Conservation (phyloP, 208 protist genomes). For the Porcisia hertigi region DNA sequence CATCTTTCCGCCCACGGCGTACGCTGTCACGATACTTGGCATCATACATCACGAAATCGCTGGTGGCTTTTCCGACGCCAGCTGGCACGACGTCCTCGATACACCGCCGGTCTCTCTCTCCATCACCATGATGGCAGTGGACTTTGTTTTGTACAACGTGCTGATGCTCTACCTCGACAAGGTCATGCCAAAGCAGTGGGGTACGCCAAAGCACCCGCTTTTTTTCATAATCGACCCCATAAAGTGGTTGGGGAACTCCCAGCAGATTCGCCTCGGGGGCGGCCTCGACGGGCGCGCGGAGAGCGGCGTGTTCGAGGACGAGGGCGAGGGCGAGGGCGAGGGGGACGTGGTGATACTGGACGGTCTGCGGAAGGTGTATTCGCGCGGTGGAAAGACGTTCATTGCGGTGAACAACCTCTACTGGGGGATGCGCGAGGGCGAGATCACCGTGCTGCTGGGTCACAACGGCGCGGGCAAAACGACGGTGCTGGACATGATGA, state of each 20-base stretch:
- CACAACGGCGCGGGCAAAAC: slow-evolving; percentile 87
- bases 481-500: slow-evolving; percentile 86
- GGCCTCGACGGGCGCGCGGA: slow-evolving; percentile 37
- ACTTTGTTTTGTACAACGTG: slow-evolving; percentile 64
- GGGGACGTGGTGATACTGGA: slow-evolving; percentile 25
- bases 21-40: slow-evolving; percentile 33
- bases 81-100: slow-evolving; percentile 20
- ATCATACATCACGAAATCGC: slow-evolving; percentile 40
- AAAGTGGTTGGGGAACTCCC: slow-evolving; percentile 23
- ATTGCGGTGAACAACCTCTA: slow-evolving; percentile 78
- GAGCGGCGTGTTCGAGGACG: slow-evolving; percentile 32
- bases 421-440: slow-evolving; percentile 48
- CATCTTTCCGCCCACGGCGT: slow-evolving; percentile 53
- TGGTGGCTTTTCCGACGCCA: slow-evolving; percentile 37
- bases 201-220: slow-evolving; percentile 55
- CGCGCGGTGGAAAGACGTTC: slow-evolving; percentile 50
- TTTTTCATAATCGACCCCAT: slow-evolving; percentile 70
- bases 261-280: slow-evolving; percentile 8
- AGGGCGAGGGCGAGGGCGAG: slow-evolving; percentile 10
- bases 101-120: slow-evolving; percentile 14
- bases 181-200: slow-evolving; percentile 67
- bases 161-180: slow-evolving; percentile 77
- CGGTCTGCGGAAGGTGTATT: slow-evolving; percentile 41
- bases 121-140: slow-evolving; percentile 29
- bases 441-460: slow-evolving; percentile 70